phyloP scores from a whole-genome alignment of 2,329 filamentous ascomycete genomes.

The Hypoxylon sp. region DNA sequence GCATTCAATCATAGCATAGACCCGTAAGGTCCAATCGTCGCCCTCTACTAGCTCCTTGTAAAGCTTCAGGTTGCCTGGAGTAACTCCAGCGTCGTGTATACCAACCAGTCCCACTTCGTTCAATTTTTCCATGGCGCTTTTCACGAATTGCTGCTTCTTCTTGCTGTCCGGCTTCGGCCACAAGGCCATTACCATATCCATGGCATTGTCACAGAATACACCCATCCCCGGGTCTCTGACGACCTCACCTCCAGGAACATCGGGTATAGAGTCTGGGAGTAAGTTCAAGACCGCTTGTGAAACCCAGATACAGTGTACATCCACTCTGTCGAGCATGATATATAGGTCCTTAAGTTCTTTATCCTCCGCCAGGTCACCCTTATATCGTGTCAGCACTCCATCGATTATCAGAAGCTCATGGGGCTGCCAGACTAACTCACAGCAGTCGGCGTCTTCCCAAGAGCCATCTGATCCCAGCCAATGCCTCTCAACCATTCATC shows the following conservation, averaged over 20 bases:
- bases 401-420: neutral
- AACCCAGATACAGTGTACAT: conserved; percentile 79
- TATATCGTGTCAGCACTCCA: conserved; percentile 47
- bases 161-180: conserved; percentile 70
- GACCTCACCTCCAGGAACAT: conserved; percentile 75
- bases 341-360: conserved; percentile 68
- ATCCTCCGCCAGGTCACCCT: conserved; percentile 69
- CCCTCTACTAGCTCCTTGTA: conserved; percentile 66
- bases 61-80: conserved; percentile 67
- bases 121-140: conserved; percentile 72
- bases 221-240: conserved; percentile 73
- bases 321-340: conserved; percentile 78
- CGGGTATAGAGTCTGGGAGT: conserved; percentile 66
- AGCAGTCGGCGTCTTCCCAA: conserved; percentile 76
- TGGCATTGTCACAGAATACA: conserved; percentile 82
- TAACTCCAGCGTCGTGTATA: conserved; percentile 77
- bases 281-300: conserved; percentile 74
- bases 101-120: conserved; percentile 77
- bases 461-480: conserved; percentile 78
- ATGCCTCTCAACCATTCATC: conserved; percentile 76
- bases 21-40: conserved; percentile 71
- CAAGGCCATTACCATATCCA: conserved; percentile 70
- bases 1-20: conserved; percentile 80
- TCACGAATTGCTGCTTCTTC: conserved; percentile 69
- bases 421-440: conserved; percentile 57